Base-by-base conservation (phyloP, 441 rosid genomes). In the Corymbia calophylla region DNA sequence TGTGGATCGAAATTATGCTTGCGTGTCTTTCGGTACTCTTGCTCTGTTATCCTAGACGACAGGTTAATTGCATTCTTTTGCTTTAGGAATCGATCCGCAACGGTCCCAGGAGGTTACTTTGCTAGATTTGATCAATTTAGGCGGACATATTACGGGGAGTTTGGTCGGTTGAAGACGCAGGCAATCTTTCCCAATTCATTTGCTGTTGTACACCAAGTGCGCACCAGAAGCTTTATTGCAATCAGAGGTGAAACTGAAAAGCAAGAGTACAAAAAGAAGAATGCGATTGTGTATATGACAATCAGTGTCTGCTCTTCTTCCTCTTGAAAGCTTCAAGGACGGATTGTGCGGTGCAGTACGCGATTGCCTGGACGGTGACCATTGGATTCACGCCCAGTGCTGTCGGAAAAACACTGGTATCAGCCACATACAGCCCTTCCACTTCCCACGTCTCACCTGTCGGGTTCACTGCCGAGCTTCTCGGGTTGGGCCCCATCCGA, bases 301-400 rank as follows among this genome's bases (percentile, higher is more conserved):
- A 77, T 77, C 51, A 77, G 8, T 77, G 51, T 23, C 51, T 44
- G 84, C 84, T 60, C 91, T 92, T 92, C 91, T 92, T 94, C 87
- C 94, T 92, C 90, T 85, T 86, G 17, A 97, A 97, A 87, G 88
- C 91, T 49, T 93, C 93, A 49, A 95, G 90, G 86, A 95, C 95
- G 13, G 97, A 93, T 35, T 92, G 95, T 54, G 96, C 95, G 56
- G 95, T 95, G 91, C 99, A 95, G 64, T 95, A 96, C 68, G 98
- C 96, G 89, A 96, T 95, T 18, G 99, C 95, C 91, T 96, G 98
- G 86, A 96, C 93, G 3, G 97, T 96, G 86, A 97, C 97, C 99
- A 97, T 96, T 25, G 98, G 99, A 91, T 97, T 96, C 88, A 96
- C 96, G 5, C 99, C 99, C 70, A 97, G 91, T 88, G 98, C 99